Conservation (phyloP, 2,329 filamentous ascomycete species). For the Pyrenophora seminiperda region DNA sequence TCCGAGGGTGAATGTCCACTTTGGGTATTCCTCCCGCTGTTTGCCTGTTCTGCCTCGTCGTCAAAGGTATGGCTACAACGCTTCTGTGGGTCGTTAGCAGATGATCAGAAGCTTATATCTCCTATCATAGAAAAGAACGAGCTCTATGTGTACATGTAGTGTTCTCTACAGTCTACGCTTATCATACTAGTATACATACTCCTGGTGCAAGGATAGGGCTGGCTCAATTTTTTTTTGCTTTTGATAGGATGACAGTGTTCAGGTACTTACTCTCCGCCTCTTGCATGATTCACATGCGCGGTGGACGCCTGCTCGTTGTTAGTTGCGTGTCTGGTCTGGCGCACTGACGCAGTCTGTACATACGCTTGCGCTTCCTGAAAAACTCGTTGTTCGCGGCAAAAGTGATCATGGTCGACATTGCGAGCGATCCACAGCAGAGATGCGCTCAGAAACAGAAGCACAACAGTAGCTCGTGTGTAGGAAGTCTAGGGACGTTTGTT, state of each 20-base stretch:
- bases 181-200: no score
- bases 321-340: slow-evolving; percentile 27
- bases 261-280: slow-evolving; percentile 47
- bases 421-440: slow-evolving; percentile 6
- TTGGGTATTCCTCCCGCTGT: slow-evolving; percentile 47
- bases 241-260: no score
- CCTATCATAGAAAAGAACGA: neutral
- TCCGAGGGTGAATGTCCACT: slow-evolving; percentile 37
- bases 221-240: no score
- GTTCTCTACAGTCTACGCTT: neutral
- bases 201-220: no score
- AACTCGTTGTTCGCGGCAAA: slow-evolving; percentile 54
- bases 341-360: slow-evolving; percentile 26
- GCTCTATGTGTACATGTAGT: neutral
- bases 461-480: slow-evolving; percentile 13
- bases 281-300: slow-evolving; percentile 53
- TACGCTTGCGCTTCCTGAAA: slow-evolving; percentile 52
- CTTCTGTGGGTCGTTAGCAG: slow-evolving; percentile 42
- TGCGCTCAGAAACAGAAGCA: slow-evolving; percentile 8
- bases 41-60: slow-evolving; percentile 36
- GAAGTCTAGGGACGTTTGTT: slow-evolving; percentile 21
- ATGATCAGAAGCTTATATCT: slow-evolving; percentile 15
- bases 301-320: slow-evolving; percentile 44
- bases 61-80: slow-evolving; percentile 51
- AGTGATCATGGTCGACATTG: slow-evolving; percentile 51